Evolutionary conservation across 2,329 filamentous ascomycete genomes (phyloP).

Genomic region (Trichoderma sp.): DNA sequence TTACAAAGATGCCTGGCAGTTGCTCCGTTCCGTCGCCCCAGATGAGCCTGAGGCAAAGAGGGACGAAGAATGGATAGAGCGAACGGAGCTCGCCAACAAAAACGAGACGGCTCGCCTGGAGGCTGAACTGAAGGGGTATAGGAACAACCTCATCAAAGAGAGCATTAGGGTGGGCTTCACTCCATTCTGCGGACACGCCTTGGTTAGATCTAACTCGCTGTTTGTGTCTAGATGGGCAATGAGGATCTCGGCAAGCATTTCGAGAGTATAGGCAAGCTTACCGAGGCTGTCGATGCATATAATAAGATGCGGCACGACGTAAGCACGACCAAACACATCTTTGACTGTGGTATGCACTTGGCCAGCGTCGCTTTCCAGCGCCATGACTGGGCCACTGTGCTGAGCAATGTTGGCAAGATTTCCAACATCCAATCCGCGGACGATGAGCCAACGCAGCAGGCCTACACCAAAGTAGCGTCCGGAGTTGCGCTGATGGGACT

Average conservation of each 20-base stretch:
- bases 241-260: slow-evolving; percentile 86
- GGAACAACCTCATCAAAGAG: slow-evolving; percentile 96
- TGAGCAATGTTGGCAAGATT: slow-evolving; percentile 62
- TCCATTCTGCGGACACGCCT: neutral
- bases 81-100: slow-evolving; percentile 62
- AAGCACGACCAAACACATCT: slow-evolving; percentile 76
- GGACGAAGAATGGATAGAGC: slow-evolving; percentile 74
- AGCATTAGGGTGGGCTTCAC: slow-evolving; percentile 69
- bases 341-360: slow-evolving; percentile 76
- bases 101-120: slow-evolving; percentile 74
- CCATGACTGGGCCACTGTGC: slow-evolving; percentile 69
- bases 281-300: slow-evolving; percentile 72
- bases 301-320: slow-evolving; percentile 87
- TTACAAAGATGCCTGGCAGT: slow-evolving; percentile 67
- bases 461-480: slow-evolving; percentile 51
- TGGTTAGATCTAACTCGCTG: neutral
- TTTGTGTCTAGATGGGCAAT: slow-evolving; percentile 71
- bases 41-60: slow-evolving; percentile 62
- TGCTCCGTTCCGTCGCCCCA: slow-evolving; percentile 61
- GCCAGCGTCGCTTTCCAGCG: slow-evolving; percentile 73
- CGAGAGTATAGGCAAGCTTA: slow-evolving; percentile 72
- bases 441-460: slow-evolving; percentile 44
- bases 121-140: slow-evolving; percentile 83
- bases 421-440: slow-evolving; percentile 46
- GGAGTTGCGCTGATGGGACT: slow-evolving; percentile 50